Percentiles rank a stretch among this genome's conserved stretches.
These are phyloP conservation scores for Beta macrorhiza DNA, from an alignment of 179 eudicot genomes.

Conservation along the genomic window DNA sequence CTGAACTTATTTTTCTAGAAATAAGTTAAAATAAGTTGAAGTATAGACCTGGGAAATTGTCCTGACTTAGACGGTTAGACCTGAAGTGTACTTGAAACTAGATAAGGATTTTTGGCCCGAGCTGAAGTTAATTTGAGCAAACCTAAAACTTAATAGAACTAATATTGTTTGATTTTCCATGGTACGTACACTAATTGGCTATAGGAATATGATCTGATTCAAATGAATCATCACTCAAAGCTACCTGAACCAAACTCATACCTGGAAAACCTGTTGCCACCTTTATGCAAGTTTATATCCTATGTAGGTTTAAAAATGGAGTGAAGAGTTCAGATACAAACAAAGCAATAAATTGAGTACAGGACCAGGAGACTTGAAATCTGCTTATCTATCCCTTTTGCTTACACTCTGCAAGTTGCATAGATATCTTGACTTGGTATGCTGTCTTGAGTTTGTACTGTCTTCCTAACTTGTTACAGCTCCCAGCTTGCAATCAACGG, in stretches of 20 bases:
- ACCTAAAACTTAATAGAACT: background rate
- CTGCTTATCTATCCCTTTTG: background rate
- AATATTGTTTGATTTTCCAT: background rate
- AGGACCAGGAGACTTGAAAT: no score
- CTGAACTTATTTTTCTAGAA: no score
- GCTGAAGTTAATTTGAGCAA: background rate
- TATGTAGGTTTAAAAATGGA: background rate
- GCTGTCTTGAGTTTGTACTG: conserved; percentile 34
- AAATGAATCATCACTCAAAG: background rate
- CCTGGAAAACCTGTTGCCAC: background rate
- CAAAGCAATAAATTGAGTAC: background rate
- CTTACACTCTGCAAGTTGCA: conserved; percentile 5
- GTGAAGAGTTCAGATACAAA: background rate
- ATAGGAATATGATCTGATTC: background rate
- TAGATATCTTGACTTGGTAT: conserved; percentile 14
- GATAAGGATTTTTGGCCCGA: background rate
- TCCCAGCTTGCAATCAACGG: conserved; percentile 63
- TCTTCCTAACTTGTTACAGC: conserved; percentile 58
- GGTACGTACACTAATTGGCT: background rate
- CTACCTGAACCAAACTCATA: background rate
- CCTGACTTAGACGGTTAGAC: background rate
- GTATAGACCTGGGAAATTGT: background rate
- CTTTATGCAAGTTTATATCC: background rate
- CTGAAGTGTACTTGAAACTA: background rate
- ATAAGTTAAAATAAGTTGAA: no score